Evolutionary conservation across 208 protist genomes (phyloP).

Genomic region (Trypanosoma boissoni): DNA sequence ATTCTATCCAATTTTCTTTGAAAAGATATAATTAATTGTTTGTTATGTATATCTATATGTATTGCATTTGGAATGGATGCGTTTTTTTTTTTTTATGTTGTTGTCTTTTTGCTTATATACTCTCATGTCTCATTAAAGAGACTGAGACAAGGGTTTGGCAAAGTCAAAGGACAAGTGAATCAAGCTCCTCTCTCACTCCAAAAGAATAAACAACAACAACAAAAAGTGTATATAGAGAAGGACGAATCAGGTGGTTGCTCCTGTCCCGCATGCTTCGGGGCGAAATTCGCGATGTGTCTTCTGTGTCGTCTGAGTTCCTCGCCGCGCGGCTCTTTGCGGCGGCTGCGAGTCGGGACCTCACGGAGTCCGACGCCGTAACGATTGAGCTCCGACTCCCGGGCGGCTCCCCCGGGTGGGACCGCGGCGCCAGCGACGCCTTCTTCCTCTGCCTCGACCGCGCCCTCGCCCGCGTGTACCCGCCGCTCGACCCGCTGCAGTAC

Average conservation of each 20-base stretch:
- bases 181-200: too few relatives aligned
- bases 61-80: too few relatives aligned
- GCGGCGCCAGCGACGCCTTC: slow-evolving; percentile 38
- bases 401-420: slow-evolving; percentile 8
- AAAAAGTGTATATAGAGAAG: too few relatives aligned
- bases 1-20: not conserved
- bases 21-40: too few relatives aligned
- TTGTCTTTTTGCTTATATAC: too few relatives aligned
- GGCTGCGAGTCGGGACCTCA: slow-evolving; percentile 11
- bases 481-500: slow-evolving; percentile 67
- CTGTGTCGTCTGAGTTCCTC: slow-evolving; percentile 11
- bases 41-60: too few relatives aligned
- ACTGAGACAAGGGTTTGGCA: too few relatives aligned
- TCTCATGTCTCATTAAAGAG: too few relatives aligned
- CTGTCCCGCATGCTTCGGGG: slow-evolving; percentile 3
- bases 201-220: too few relatives aligned
- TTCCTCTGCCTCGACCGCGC: slow-evolving; percentile 72
- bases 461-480: slow-evolving; percentile 60
- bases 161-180: too few relatives aligned
- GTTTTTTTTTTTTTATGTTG: too few relatives aligned
- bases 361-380: not conserved
- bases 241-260: too few relatives aligned
- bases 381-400: slow-evolving; percentile 5
- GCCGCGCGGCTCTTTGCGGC: slow-evolving; percentile 18
- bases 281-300: slow-evolving; percentile 10